Conservation (phyloP, 2,329 filamentous ascomycete genomes). For the Aspergillus sp. region DNA sequence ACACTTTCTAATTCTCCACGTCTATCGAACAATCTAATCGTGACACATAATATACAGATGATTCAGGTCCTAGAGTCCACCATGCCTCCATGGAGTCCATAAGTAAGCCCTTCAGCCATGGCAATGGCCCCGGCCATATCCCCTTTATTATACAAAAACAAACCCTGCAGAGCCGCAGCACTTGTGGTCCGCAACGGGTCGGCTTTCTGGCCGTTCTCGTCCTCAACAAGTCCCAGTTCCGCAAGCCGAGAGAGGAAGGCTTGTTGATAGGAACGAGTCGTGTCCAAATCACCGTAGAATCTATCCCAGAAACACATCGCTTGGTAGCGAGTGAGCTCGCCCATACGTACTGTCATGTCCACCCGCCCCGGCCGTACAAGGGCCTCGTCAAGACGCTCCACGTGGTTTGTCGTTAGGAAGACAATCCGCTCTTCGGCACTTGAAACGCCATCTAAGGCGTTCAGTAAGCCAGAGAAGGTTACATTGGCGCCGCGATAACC, state of each 20-base stretch:
- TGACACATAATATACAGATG: slow-evolving; percentile 18
- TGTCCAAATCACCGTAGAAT: slow-evolving; percentile 84
- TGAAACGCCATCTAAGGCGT: slow-evolving; percentile 85
- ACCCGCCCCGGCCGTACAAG: slow-evolving; percentile 88
- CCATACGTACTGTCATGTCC: slow-evolving; percentile 88
- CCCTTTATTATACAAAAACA: slow-evolving; percentile 95
- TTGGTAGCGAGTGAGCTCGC: slow-evolving; percentile 82
- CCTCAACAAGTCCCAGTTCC: slow-evolving; percentile 68
- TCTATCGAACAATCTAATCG: slow-evolving; percentile 9
- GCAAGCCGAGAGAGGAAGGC: slow-evolving; percentile 71
- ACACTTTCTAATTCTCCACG: neutral
- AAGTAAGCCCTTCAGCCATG: slow-evolving; percentile 61
- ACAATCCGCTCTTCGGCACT: slow-evolving; percentile 92
- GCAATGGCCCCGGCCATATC: slow-evolving; percentile 82
- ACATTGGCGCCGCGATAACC: slow-evolving; percentile 86
- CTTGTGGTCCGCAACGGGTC: slow-evolving; percentile 62
- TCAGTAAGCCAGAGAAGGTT: slow-evolving; percentile 88
- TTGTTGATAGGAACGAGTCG: slow-evolving; percentile 59
- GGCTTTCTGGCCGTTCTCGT: slow-evolving; percentile 49
- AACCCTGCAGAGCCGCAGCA: slow-evolving; percentile 86
- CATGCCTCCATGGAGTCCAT: slow-evolving; percentile 30
- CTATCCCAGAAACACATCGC: slow-evolving; percentile 87
- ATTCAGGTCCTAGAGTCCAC: slow-evolving; percentile 19
- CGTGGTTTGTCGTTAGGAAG: slow-evolving; percentile 92
- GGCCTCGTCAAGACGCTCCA: slow-evolving; percentile 84